Conservation (phyloP, 441 rosid species). For the Euphorbia corollata region DNA sequence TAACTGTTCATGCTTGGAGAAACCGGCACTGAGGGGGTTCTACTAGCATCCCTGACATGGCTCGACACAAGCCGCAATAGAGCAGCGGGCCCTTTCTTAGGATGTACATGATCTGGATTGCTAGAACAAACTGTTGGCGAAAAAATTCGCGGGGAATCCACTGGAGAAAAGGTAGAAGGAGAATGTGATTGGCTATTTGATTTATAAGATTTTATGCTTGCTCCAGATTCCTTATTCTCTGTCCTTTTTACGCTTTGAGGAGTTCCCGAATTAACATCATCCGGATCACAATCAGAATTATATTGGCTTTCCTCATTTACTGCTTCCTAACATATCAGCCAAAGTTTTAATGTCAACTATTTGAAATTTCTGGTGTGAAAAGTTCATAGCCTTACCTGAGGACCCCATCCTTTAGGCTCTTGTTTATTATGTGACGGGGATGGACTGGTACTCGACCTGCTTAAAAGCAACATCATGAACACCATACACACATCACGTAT, state of each 20-base stretch:
- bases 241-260: constrained; percentile 21
- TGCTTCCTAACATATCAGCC: constrained; percentile 28
- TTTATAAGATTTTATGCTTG: constrained; percentile 20
- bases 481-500: not conserved
- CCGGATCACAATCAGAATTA: constrained; percentile 28
- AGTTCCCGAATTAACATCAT: constrained; percentile 21
- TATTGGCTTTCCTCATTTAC: constrained; percentile 25
- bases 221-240: constrained; percentile 18
- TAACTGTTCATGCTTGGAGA: constrained; percentile 28
- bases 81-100: constrained; percentile 25
- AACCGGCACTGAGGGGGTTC: constrained; percentile 27
- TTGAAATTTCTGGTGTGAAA: constrained; percentile 8
- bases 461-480: constrained; percentile 17
- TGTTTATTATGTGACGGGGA: constrained; percentile 21
- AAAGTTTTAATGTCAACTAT: constrained; percentile 12
- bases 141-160: constrained; percentile 33
- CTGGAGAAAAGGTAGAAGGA: constrained; percentile 29
- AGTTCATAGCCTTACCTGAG: constrained; percentile 29
- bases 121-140: constrained; percentile 33
- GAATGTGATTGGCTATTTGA: constrained; percentile 22
- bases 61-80: constrained; percentile 30
- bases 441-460: constrained; percentile 33
- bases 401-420: constrained; percentile 29
- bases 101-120: constrained; percentile 19
- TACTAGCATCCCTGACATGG: constrained; percentile 24